Evolutionary conservation across 2,329 filamentous ascomycete species (phyloP).

Genomic region (Plectosphaerella cucumerina): DNA sequence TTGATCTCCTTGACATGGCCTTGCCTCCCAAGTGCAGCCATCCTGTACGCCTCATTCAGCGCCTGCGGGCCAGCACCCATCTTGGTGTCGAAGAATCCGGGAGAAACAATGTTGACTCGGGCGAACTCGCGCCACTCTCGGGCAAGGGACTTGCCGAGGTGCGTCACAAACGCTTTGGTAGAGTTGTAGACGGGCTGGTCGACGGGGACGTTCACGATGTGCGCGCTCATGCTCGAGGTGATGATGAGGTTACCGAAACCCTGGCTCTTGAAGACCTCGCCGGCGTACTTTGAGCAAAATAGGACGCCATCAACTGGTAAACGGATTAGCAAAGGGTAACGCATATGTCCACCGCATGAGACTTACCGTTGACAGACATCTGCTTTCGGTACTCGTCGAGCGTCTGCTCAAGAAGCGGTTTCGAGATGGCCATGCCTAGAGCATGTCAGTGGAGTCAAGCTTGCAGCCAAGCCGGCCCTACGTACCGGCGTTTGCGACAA

Average conservation of each 20-base stretch:
- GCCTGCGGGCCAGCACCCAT: conserved; percentile 41
- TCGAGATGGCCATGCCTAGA: conserved; percentile 44
- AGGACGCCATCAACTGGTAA: conserved; percentile 39
- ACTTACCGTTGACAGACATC: conserved; percentile 49
- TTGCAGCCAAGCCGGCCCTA: neutral
- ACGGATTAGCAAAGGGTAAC: neutral
- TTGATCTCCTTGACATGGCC: conserved; percentile 64
- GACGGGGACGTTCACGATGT: conserved; percentile 46
- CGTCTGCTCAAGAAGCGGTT: conserved; percentile 49
- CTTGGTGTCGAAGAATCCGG: conserved; percentile 52
- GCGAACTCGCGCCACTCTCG: conserved; percentile 55
- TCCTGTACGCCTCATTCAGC: conserved; percentile 42
- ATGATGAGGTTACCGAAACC: conserved; percentile 47
- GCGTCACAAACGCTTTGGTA: conserved; percentile 51
- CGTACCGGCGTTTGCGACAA: conserved; percentile 38
- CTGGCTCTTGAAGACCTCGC: conserved; percentile 37
- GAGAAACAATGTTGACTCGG: conserved; percentile 50
- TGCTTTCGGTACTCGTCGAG: conserved; percentile 47
- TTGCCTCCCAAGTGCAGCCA: conserved; percentile 50
- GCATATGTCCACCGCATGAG: neutral
- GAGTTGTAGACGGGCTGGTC: conserved; percentile 44
- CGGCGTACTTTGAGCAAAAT: conserved; percentile 37
- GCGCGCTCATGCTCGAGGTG: conserved; percentile 44
- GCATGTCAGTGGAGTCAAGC: neutral
- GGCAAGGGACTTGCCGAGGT: conserved; percentile 51